phyloP scores from a whole-genome alignment of 345 rosid species.

The Hirschfeldia incana region DNA sequence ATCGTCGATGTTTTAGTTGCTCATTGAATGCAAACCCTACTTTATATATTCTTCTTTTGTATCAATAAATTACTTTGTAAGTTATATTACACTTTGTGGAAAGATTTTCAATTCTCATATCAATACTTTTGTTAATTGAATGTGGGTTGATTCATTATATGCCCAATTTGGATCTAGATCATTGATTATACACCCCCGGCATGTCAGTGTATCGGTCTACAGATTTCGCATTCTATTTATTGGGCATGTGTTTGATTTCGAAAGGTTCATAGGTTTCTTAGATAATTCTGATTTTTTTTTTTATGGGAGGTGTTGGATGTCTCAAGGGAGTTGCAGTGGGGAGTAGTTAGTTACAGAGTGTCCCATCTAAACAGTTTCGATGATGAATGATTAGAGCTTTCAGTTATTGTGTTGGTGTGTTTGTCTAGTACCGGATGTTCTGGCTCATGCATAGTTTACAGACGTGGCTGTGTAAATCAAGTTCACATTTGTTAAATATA shows the following conservation, averaged over 20 bases:
- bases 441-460: too few species aligned
- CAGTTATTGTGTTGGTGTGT: not conserved
- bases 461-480: too few species aligned
- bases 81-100: constrained; percentile 10
- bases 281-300: too few species aligned
- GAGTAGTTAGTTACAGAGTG: too few species aligned
- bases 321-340: too few species aligned
- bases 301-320: too few species aligned
- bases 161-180: not conserved
- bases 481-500: too few species aligned
- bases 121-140: not conserved
- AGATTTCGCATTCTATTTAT: too few species aligned
- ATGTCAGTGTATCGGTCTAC: too few species aligned
- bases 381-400: not conserved
- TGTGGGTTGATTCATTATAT: not conserved
- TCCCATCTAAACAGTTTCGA: too few species aligned
- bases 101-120: constrained; percentile 16
- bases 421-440: not conserved
- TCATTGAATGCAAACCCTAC: constrained; percentile 43
- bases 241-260: too few species aligned
- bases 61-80: constrained; percentile 11
- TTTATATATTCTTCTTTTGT: not conserved
- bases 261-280: too few species aligned
- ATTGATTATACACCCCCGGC: not conserved
- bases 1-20: constrained; percentile 47